Base-by-base conservation (phyloP, 2,329 filamentous ascomycete species). In the Pseudonectria buxi region DNA sequence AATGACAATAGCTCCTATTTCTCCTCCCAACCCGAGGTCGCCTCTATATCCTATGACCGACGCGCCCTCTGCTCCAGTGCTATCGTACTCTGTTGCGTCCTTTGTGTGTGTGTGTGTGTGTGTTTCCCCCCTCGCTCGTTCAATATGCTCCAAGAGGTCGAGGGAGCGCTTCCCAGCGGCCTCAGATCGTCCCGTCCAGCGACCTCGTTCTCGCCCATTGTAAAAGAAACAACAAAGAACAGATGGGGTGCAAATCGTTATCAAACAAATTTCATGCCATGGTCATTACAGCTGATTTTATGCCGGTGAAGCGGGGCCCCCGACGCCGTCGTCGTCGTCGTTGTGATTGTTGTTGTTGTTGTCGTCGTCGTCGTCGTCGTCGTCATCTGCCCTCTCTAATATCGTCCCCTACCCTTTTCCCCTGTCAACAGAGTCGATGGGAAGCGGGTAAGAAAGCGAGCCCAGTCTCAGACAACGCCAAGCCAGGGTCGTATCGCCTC, bases 251-350 rank as follows among this genome's bases (percentile, higher is more conserved):
- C 42, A 49, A 55, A 49, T 53, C 51, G 49, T 57, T 53, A 54
- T 57, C 50, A 54, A 55, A 58, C 46, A 50, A 54, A 41, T 46
- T 54, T 63, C 60, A 55, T 64, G 53, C 54, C 46, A 54, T 61
- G 55, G 54, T 64, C 61, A 61, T 63, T 62, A 63, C 55, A 62
- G 61, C 44, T 53, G 47, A 50, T 43, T 55, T 56, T 56, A 63
- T 58, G 55, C 54, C 50, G 31, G 29, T 40, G 40, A 41, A 22
- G 18, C 18, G 18, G 18, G 18, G 18, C 5, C 18, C 37, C 41
- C 39, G 45, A 35, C 42, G 40, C 41, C 37, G n/a, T n/a, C n/a
- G n/a, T n/a, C n/a, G n/a, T n/a, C n/a, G n/a, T n/a, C n/a, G n/a
- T n/a, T n/a, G n/a, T n/a, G n/a, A n/a, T n/a, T n/a, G n/a, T n/a